Percentiles rank a stretch among this genome's conserved stretches.
Conservation (phyloP, 306 rosid species). For the Calophaca sinica region DNA sequence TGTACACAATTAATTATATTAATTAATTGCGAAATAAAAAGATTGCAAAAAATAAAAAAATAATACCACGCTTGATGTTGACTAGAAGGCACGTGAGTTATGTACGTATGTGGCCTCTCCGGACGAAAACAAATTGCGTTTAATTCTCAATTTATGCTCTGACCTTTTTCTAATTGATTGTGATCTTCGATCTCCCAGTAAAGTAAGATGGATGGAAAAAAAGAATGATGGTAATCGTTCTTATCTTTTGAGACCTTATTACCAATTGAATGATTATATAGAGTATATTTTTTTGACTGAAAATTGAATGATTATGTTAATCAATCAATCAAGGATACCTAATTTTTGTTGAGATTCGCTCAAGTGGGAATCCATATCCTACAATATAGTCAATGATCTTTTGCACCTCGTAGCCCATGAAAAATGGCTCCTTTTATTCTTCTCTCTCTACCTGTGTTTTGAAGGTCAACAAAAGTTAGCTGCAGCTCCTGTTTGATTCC, state of each 20-base stretch:
- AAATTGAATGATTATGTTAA: constrained; percentile 45
- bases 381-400: constrained; percentile 43
- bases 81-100: no score
- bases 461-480: constrained; percentile 51
- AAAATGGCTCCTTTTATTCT: not conserved
- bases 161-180: no score
- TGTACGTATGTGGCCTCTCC: no score
- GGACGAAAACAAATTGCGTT: no score
- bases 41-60: no score
- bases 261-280: not conserved
- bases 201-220: no score
- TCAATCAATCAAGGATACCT: constrained; percentile 41
- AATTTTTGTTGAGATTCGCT: constrained; percentile 37
- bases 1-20: no score
- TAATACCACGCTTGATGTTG: no score
- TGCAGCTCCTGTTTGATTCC: constrained; percentile 41
- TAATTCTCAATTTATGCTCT: no score
- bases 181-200: no score
- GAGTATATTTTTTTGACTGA: no score
- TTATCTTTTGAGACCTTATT: constrained; percentile 41
- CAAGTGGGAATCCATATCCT: constrained; percentile 37
- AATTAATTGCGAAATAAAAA: no score
- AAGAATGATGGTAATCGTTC: constrained; percentile 34
- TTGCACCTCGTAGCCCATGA: constrained; percentile 3
- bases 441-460: constrained; percentile 23